Evolutionary conservation across 176 grass and related monocot genomes (phyloP).

Genomic region (Paspalum vaginatum): DNA sequence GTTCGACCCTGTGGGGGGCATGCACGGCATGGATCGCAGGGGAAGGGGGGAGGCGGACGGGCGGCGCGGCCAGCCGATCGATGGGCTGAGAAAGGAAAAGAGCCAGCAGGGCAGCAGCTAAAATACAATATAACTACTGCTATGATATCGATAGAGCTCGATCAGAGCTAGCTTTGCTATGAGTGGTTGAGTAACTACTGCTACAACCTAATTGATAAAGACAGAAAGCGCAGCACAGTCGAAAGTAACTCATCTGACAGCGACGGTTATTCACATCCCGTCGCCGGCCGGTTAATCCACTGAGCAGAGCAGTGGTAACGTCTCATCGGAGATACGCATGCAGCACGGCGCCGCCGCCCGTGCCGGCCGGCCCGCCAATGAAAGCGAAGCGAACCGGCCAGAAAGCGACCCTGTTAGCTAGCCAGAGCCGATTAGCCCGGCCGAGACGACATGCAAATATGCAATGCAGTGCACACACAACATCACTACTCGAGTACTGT

Average conservation of each 20-base stretch:
- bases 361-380: conserved; percentile 22
- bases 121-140: too few species aligned
- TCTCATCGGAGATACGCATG: conserved; percentile 5
- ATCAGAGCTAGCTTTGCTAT: too few species aligned
- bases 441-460: not conserved
- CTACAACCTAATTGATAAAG: too few species aligned
- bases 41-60: too few species aligned
- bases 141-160: too few species aligned
- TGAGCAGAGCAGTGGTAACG: not conserved
- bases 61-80: too few species aligned
- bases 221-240: too few species aligned
- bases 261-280: not conserved
- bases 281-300: not conserved
- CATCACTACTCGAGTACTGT: conserved; percentile 31
- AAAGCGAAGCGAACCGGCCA: too few species aligned
- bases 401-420: not conserved
- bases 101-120: too few species aligned
- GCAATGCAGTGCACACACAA: not conserved
- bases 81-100: too few species aligned
- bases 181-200: too few species aligned
- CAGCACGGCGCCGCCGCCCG: not conserved
- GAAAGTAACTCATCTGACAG: too few species aligned
- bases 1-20: not conserved
- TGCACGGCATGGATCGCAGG: conserved; percentile 1
- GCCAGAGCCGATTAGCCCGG: not conserved